Conservation (phyloP, 768 basidiomycete species). For the Scleroderma citrinum region DNA sequence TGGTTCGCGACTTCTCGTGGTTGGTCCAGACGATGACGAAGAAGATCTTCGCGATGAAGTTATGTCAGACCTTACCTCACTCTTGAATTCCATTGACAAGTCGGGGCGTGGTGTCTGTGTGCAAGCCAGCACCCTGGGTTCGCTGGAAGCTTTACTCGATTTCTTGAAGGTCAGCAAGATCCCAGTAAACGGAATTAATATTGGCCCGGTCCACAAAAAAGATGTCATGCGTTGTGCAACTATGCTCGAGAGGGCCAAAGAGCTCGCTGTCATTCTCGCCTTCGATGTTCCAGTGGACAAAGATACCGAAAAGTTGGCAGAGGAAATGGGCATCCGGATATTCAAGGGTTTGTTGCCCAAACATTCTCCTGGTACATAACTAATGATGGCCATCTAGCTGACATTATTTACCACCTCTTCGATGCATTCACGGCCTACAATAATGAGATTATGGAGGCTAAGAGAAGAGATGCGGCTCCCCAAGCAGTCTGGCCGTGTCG, state of each 20-base stretch:
- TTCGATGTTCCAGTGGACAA: constrained; percentile 95
- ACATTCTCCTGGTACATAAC: background rate
- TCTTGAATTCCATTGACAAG: constrained; percentile 89
- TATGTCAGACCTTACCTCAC: constrained; percentile 89
- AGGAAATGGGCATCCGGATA: constrained; percentile 88
- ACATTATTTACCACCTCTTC: constrained; percentile 98
- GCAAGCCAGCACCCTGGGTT: constrained; percentile 94
- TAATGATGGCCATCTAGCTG: constrained; percentile 49
- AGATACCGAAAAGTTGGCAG: constrained; percentile 86
- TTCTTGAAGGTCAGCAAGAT: constrained; percentile 95
- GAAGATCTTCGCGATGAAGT: constrained; percentile 92
- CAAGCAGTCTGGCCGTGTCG: constrained; percentile 97
- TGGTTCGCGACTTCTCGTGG: constrained; percentile 88
- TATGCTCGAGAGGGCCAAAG: constrained; percentile 95
- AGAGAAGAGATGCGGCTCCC: constrained; percentile 84
- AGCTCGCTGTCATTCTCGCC: constrained; percentile 90
- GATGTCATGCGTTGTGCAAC: constrained; percentile 89
- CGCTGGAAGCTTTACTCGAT: constrained; percentile 92
- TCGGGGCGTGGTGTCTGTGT: constrained; percentile 96
- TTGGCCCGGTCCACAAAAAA: constrained; percentile 94
- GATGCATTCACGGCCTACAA: constrained; percentile 96
- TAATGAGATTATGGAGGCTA: constrained; percentile 86
- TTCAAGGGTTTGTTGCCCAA: constrained; percentile 68
- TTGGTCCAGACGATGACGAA: constrained; percentile 94
- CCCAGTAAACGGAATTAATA: constrained; percentile 95